Conservation (phyloP, 139 green algal genomes). For the Pleodorina starrii region DNA sequence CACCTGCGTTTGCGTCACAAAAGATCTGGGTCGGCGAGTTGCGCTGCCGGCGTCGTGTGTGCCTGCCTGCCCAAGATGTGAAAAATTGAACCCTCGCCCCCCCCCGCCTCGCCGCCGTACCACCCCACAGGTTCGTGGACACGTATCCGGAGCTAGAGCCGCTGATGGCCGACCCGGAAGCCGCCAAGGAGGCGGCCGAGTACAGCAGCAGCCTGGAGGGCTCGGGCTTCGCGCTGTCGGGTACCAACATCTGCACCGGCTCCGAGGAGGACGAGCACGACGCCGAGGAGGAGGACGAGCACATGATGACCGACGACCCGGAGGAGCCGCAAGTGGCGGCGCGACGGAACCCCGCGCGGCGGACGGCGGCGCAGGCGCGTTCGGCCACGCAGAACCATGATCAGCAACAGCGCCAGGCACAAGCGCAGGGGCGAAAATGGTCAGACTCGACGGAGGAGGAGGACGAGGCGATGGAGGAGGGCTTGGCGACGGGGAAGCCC, state of each 20-base stretch:
- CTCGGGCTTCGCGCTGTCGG: neutral
- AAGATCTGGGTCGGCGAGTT: too few species aligned
- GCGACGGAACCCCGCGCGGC: neutral
- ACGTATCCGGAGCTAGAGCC: neutral
- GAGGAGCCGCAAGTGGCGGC: neutral
- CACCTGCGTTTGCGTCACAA: too few species aligned
- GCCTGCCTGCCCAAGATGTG: too few species aligned
- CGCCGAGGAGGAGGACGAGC: neutral
- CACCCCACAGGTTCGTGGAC: constrained; percentile 45
- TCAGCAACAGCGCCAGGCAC: neutral
- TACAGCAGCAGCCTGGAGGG: constrained; percentile 26
- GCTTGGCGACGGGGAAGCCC: neutral
- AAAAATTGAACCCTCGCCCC: too few species aligned
- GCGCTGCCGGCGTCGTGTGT: too few species aligned
- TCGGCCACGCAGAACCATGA: neutral
- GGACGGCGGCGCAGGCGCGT: neutral
- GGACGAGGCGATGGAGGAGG: neutral
- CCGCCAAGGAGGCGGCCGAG: constrained; percentile 6
- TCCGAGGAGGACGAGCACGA: constrained; percentile 27
- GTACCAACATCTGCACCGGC: neutral
- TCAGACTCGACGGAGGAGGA: neutral
- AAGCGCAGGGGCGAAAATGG: neutral
- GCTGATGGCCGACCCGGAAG: constrained; percentile 31
- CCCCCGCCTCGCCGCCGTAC: too few species aligned
- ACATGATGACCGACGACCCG: neutral